A percentile compares a stretch with the other conserved stretches of the same genome.
phyloP scores from a whole-genome alignment of 352 stramenopile species.

The Phytophthora crassamura region DNA sequence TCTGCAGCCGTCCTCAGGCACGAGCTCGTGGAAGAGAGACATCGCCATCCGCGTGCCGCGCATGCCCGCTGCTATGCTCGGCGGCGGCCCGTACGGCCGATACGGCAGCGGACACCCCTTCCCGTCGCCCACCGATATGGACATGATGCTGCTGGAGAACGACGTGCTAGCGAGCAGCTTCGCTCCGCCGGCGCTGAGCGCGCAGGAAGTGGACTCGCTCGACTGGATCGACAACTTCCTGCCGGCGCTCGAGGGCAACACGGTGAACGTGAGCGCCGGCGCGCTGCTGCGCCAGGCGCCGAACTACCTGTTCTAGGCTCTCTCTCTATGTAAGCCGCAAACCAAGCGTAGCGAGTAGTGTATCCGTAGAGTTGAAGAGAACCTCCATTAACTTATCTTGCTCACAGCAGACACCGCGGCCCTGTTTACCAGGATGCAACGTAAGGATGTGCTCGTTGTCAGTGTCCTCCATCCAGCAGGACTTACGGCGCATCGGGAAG shows the following conservation, averaged over 20 bases:
- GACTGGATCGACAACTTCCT: conserved; percentile 75
- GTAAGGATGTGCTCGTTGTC: conserved; percentile 14
- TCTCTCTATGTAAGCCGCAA: conserved; percentile 40
- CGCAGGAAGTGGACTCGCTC: conserved; percentile 56
- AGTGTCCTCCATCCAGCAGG: conserved; percentile 6
- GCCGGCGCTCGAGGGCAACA: conserved; percentile 52
- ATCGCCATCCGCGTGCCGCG: conserved; percentile 41
- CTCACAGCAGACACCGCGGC: conserved; percentile 4
- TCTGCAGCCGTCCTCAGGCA: conserved; percentile 11
- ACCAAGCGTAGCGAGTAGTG: conserved; percentile 7
- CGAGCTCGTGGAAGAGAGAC: conserved; percentile 35
- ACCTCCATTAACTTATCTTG: conserved; percentile 26
- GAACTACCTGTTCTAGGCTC: conserved; percentile 32
- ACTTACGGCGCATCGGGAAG: conserved; percentile 5
- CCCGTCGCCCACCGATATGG: conserved; percentile 54
- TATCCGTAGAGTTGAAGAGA: conserved; percentile 1
- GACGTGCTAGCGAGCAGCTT: conserved; percentile 27
- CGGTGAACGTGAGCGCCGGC: conserved; percentile 30
- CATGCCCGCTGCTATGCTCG: conserved; percentile 5
- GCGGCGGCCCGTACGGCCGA: background rate
- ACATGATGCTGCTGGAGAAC: conserved; percentile 56
- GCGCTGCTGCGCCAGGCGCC: conserved; percentile 26
- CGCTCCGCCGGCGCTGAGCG: conserved; percentile 14
- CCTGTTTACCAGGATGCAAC: conserved; percentile 19
- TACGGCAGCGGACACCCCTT: conserved; percentile 30